These are phyloP conservation scores for Rubia yunnanensis DNA, from an alignment of 257 asterid species.

Conservation along the genomic window DNA sequence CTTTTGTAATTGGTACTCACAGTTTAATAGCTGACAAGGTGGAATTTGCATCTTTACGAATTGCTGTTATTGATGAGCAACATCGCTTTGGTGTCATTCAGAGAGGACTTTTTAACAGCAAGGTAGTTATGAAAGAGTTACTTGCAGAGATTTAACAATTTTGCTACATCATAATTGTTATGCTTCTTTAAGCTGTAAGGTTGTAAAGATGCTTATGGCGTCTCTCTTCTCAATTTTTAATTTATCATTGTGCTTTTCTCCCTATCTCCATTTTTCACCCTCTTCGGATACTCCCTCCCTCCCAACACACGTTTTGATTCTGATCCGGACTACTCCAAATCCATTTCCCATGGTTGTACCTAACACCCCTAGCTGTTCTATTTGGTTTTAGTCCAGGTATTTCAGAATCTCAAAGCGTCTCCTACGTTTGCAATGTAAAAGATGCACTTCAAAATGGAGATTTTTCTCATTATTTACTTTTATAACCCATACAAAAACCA, in stretches of 20 bases:
- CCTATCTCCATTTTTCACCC: neutral
- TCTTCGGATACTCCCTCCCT: neutral
- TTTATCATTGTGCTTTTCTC: neutral
- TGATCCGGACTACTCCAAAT: neutral
- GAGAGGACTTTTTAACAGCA: constrained; percentile 90
- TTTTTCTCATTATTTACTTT: neutral
- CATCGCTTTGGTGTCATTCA: constrained; percentile 97
- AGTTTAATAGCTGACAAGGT: constrained; percentile 80
- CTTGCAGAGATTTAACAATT: neutral
- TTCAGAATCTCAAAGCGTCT: neutral
- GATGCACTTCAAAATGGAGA: neutral
- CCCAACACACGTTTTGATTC: too few species aligned
- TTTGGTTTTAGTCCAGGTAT: neutral
- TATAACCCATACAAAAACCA: neutral
- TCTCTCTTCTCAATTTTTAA: neutral
- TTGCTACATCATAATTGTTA: neutral
- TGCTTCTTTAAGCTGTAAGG: neutral
- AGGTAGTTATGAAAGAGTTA: constrained; percentile 37
- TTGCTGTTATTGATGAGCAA: constrained; percentile 91
- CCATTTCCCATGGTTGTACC: neutral
- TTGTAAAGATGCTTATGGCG: neutral
- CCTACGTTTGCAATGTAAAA: neutral
- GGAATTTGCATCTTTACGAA: constrained; percentile 74
- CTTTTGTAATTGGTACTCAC: constrained; percentile 93
- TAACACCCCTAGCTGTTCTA: neutral